A percentile compares a stretch with the other conserved stretches of the same genome.
Evolutionary conservation across 345 rosid species (phyloP).

Genomic region (Syzygium grande): DNA sequence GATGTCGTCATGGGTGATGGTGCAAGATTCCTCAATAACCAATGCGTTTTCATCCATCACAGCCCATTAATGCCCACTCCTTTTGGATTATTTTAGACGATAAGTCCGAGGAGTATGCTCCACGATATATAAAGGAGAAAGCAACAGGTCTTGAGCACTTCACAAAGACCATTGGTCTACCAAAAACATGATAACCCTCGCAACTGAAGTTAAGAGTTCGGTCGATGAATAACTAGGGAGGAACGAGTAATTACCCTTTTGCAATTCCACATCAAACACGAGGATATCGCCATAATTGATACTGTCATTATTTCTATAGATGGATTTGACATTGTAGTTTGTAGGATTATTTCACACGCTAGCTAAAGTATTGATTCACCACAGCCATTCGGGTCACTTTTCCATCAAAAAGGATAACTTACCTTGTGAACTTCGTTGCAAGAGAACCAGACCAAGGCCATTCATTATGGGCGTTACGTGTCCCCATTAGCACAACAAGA

Average conservation of each 20-base stretch:
- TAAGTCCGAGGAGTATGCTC: neutral
- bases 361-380: too few relatives aligned
- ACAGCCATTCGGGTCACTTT: too few relatives aligned
- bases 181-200: neutral
- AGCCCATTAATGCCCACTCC: neutral
- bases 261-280: neutral
- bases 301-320: neutral
- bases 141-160: neutral
- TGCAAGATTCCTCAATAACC: neutral
- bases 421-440: too few relatives aligned
- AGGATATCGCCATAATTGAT: neutral
- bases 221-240: neutral
- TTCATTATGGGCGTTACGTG: too few relatives aligned
- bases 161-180: neutral
- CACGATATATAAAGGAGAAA: neutral
- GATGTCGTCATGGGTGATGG: neutral
- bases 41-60: neutral
- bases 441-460: too few relatives aligned
- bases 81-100: neutral
- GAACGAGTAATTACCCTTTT: neutral
- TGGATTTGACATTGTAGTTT: neutral
- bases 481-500: too few relatives aligned
- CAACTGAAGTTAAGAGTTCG: neutral
- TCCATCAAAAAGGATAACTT: too few relatives aligned
- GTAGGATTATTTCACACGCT: too few relatives aligned